Evolutionary conservation across 257 asterid genomes (phyloP).

Genomic region (Paulownia fortunei): DNA sequence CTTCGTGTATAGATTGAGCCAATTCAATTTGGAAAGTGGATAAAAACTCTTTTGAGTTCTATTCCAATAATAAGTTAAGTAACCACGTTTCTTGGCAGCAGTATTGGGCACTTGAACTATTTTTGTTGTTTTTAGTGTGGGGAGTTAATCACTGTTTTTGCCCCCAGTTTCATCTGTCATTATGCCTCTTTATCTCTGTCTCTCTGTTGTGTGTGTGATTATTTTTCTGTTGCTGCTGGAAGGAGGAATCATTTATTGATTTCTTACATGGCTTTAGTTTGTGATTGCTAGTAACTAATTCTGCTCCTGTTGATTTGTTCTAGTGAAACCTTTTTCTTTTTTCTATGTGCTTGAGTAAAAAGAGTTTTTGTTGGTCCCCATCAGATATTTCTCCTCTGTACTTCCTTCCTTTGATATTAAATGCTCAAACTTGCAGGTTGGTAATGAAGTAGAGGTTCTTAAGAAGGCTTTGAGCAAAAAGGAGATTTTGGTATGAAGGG

Average conservation of each 20-base stretch:
- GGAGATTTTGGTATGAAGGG: not conserved
- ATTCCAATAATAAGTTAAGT: not conserved
- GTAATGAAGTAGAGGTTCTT: not conserved
- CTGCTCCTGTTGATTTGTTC: not conserved
- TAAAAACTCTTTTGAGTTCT: not conserved
- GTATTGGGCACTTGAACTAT: not conserved
- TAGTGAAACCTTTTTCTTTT: not conserved
- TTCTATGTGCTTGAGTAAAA: no score
- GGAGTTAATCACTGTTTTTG: no score
- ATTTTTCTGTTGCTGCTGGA: not conserved
- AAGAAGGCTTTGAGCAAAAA: not conserved
- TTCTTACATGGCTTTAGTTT: not conserved
- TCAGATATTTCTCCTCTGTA: not conserved
- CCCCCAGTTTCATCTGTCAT: no score
- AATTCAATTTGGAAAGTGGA: not conserved
- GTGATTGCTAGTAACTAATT: not conserved
- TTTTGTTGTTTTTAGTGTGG: no score
- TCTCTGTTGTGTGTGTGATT: not conserved
- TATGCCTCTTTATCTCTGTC: no score
- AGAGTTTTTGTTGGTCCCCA: not conserved
- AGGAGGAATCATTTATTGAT: not conserved
- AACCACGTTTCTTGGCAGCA: not conserved
- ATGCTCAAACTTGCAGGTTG: conserved; percentile 19
- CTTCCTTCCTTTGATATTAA: not conserved
- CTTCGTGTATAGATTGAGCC: not conserved